Evolutionary conservation across 768 basidiomycete species (phyloP).

Genomic region (Rhizopogon vinicolor): DNA sequence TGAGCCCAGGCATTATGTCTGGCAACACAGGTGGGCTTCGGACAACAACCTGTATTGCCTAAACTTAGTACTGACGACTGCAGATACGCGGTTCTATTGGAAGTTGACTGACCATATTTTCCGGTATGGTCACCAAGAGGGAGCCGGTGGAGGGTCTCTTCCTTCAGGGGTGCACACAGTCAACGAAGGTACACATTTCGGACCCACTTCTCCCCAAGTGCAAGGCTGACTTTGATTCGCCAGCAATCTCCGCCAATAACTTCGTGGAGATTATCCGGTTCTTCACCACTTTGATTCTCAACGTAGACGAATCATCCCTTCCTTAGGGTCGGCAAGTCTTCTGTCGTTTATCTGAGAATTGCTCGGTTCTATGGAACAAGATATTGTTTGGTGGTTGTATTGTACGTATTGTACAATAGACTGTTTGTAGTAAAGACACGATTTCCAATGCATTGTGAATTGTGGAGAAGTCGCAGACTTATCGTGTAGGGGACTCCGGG

Average conservation of each 20-base stretch:
- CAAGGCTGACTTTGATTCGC: neutral
- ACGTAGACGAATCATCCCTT: conserved; percentile 52
- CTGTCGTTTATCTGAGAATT: too few species aligned
- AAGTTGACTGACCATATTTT: conserved; percentile 54
- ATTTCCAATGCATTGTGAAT: too few species aligned
- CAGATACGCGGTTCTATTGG: conserved; percentile 47
- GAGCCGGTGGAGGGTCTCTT: conserved; percentile 22
- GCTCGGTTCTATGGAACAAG: too few species aligned
- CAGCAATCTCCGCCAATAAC: conserved; percentile 45
- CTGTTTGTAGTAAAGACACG: too few species aligned
- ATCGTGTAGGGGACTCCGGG: too few species aligned
- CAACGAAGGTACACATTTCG: conserved; percentile 52
- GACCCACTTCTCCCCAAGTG: neutral
- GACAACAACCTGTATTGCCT: neutral
- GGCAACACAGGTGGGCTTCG: conserved; percentile 43
- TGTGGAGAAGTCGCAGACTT: too few species aligned
- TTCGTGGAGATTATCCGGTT: conserved; percentile 66
- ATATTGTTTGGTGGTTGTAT: too few species aligned
- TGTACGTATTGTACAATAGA: too few species aligned
- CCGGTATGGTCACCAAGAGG: conserved; percentile 48
- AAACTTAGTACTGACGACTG: neutral
- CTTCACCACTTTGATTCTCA: conserved; percentile 60
- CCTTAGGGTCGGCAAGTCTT: neutral
- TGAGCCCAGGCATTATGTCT: conserved; percentile 51
- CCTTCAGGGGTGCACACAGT: conserved; percentile 59